These are phyloP conservation scores for Trametes punicea DNA, from an alignment of 768 basidiomycete species.

Conservation along the genomic window DNA sequence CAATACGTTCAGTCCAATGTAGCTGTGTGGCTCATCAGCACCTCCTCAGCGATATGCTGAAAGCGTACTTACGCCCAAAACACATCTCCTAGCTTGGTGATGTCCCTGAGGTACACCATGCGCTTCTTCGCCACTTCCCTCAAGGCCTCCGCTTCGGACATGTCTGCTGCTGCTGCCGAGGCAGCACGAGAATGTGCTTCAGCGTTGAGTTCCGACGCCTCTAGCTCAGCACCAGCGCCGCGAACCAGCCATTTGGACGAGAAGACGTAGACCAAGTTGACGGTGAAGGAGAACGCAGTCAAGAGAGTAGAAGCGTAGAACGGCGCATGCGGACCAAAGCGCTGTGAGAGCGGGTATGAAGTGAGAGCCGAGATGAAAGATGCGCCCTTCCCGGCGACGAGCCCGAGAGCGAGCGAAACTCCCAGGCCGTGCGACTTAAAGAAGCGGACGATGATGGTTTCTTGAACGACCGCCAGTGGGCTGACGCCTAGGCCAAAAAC, in stretches of 20 bases:
- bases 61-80: constrained; percentile 64
- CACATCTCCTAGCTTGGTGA: constrained; percentile 67
- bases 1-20: constrained; percentile 70
- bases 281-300: constrained; percentile 59
- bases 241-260: constrained; percentile 63
- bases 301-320: constrained; percentile 68
- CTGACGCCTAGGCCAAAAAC: constrained; percentile 77
- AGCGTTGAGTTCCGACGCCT: constrained; percentile 56
- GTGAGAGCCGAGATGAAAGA: constrained; percentile 75
- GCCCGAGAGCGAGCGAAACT: constrained; percentile 76
- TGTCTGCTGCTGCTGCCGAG: constrained; percentile 29
- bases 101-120: constrained; percentile 54
- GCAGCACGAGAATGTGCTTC: constrained; percentile 40
- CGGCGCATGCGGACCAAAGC: constrained; percentile 66
- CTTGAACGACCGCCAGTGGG: constrained; percentile 79
- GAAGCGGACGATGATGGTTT: constrained; percentile 81
- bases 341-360: constrained; percentile 70
- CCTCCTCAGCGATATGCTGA: neutral
- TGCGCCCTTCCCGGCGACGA: constrained; percentile 75
- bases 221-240: constrained; percentile 58
- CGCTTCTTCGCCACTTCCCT: constrained; percentile 65
- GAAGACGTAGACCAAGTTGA: constrained; percentile 66
- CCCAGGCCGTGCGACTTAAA: constrained; percentile 75
- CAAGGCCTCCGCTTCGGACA: constrained; percentile 58
- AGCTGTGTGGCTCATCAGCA: constrained; percentile 38